Conservation (phyloP, 1,284 basidiomycete species). For the Papiliotrema nemorosa region DNA sequence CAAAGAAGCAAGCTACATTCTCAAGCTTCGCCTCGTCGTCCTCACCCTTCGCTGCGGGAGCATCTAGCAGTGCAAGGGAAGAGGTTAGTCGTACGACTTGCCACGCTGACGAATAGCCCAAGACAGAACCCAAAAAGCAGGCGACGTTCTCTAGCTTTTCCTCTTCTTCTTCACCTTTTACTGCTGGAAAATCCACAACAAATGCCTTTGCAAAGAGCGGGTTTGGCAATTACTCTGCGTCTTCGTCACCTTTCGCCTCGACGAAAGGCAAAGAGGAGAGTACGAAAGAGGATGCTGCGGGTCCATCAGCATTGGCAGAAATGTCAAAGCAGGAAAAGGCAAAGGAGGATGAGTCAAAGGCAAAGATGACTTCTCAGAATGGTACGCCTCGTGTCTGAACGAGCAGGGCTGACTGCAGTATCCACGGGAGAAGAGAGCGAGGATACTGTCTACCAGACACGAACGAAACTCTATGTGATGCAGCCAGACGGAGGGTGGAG, state of each 20-base stretch:
- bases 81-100: constrained; percentile 40
- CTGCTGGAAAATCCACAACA: constrained; percentile 1
- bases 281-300: constrained; percentile 55
- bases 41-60: constrained; percentile 34
- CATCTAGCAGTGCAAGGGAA: neutral
- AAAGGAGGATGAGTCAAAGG: constrained; percentile 50
- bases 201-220: constrained; percentile 16
- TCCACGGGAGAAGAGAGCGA: constrained; percentile 91
- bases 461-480: constrained; percentile 78
- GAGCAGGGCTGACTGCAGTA: constrained; percentile 53
- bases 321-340: constrained; percentile 22
- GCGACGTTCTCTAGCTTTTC: constrained; percentile 61
- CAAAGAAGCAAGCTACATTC: constrained; percentile 50
- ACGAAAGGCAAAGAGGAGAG: constrained; percentile 17
- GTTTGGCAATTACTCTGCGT: constrained; percentile 38
- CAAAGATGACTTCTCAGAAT: constrained; percentile 62
- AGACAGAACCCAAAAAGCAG: constrained; percentile 25
- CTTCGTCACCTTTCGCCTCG: constrained; percentile 31
- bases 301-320: constrained; percentile 29
- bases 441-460: constrained; percentile 73
- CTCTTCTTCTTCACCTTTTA: constrained; percentile 50
- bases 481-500: constrained; percentile 70
- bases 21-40: constrained; percentile 60
- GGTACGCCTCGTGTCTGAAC: constrained; percentile 52
- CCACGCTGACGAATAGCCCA: neutral